Conservation (phyloP, 148 eudicot species). For the Rhododendron mucronatum region DNA sequence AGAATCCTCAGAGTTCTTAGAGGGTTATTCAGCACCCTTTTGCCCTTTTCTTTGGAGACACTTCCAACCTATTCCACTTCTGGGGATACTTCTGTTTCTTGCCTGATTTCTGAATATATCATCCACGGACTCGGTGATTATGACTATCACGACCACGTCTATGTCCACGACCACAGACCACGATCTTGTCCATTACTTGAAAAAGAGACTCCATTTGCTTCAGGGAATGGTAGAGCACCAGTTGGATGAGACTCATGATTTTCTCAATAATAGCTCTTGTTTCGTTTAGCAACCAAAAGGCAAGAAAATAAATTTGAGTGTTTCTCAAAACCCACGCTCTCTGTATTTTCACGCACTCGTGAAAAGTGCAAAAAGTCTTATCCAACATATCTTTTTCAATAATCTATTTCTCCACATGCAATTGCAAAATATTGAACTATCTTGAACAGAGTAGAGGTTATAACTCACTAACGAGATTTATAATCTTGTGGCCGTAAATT, state of each 20-base stretch:
- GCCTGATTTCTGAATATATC: not conserved
- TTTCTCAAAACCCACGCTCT: not conserved
- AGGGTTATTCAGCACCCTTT: not conserved
- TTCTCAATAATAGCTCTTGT: not conserved
- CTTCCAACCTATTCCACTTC: not conserved
- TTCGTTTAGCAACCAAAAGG: no score
- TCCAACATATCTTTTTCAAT: not conserved
- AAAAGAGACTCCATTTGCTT: not conserved
- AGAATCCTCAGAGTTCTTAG: not conserved
- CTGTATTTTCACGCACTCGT: not conserved
- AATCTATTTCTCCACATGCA: not conserved
- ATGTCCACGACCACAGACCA: no score
- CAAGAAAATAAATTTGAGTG: no score
- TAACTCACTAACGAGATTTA: not conserved
- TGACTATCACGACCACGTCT: not conserved
- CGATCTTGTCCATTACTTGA: not conserved
- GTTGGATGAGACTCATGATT: not conserved
- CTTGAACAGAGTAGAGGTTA: not conserved
- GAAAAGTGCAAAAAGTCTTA: not conserved
- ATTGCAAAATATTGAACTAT: not conserved
- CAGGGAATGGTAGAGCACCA: not conserved
- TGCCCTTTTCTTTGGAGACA: not conserved
- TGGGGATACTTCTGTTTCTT: not conserved
- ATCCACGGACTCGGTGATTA: not conserved
- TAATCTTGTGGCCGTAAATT: not conserved